Percentiles rank a stretch among this genome's conserved stretches.
phyloP scores from a whole-genome alignment of 495 filamentous ascomycete genomes.

The Aspergillus funiculosus region DNA sequence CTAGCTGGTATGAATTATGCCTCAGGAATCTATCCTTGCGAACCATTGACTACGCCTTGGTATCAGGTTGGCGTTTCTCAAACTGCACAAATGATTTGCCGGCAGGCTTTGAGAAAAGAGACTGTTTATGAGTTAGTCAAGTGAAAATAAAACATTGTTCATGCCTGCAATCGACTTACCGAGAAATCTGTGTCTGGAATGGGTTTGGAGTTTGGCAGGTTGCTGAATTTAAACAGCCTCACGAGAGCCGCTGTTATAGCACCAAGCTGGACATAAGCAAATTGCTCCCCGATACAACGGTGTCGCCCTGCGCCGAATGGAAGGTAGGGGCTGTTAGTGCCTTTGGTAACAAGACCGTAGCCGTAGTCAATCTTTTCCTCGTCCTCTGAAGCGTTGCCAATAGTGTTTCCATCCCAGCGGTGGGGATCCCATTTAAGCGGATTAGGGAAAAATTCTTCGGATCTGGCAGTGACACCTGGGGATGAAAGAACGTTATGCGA shows the following conservation, averaged over 20 bases:
- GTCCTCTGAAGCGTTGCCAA: constrained; percentile 30
- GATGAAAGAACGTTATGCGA: constrained; percentile 46
- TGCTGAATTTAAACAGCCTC: constrained; percentile 40
- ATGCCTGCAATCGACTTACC: constrained; percentile 22
- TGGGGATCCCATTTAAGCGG: constrained; percentile 48
- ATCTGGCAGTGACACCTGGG: constrained; percentile 44
- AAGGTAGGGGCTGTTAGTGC: constrained; percentile 50
- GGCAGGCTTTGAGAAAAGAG: constrained; percentile 48
- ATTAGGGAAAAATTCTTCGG: constrained; percentile 40
- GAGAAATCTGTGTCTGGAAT: constrained; percentile 49
- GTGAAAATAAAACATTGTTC: background rate
- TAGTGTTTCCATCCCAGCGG: constrained; percentile 41
- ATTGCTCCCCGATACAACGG: constrained; percentile 53
- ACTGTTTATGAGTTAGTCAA: constrained; percentile 26
- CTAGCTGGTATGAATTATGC: background rate
- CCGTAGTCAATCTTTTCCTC: constrained; percentile 46
- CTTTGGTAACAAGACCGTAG: constrained; percentile 46
- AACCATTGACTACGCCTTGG: constrained; percentile 24
- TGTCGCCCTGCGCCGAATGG: constrained; percentile 53
- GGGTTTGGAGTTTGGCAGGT: constrained; percentile 22
- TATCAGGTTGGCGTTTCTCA: constrained; percentile 31
- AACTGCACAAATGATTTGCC: constrained; percentile 39
- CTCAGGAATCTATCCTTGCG: background rate
- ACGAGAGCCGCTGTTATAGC: constrained; percentile 45
- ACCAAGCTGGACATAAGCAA: constrained; percentile 49